phyloP scores from a whole-genome alignment of 768 basidiomycete genomes.

The Leccinum uliginosum region DNA sequence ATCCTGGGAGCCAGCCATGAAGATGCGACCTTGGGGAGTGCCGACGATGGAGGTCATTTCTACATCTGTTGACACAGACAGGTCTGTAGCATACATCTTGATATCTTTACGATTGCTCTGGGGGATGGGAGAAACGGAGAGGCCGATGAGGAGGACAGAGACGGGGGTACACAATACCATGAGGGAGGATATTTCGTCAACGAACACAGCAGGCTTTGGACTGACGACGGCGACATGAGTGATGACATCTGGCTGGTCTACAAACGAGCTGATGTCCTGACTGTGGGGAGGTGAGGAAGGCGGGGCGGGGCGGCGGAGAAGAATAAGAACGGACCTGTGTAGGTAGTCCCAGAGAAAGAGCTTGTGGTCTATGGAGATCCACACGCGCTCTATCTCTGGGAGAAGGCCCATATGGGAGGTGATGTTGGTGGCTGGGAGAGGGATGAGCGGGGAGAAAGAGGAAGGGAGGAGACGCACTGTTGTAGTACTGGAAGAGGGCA shows the following conservation, averaged over 20 bases:
- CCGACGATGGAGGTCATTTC: slow-evolving; percentile 85
- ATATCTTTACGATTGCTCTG: slow-evolving; percentile 61
- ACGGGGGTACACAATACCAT: slow-evolving; percentile 88
- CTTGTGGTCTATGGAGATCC: slow-evolving; percentile 93
- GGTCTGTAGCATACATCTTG: slow-evolving; percentile 86
- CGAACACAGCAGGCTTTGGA: slow-evolving; percentile 82
- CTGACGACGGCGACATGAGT: slow-evolving; percentile 83
- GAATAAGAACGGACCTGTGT: slow-evolving; percentile 63
- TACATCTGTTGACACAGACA: slow-evolving; percentile 71
- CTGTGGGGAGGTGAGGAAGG: slow-evolving; percentile 34
- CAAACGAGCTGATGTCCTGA: slow-evolving; percentile 89
- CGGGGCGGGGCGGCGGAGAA: background rate
- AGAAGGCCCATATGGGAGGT: slow-evolving; percentile 87
- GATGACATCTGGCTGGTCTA: slow-evolving; percentile 88
- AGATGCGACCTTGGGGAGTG: slow-evolving; percentile 79
- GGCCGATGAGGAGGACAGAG: slow-evolving; percentile 78
- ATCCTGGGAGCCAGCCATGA: slow-evolving; percentile 83
- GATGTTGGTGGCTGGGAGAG: slow-evolving; percentile 53
- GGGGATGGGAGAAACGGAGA: slow-evolving; percentile 49
- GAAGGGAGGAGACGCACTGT: slow-evolving; percentile 44
- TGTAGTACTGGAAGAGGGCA: slow-evolving; percentile 72
- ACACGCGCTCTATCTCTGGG: slow-evolving; percentile 89
- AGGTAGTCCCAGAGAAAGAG: slow-evolving; percentile 96
- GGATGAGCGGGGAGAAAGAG: slow-evolving; percentile 8
- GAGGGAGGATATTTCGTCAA: slow-evolving; percentile 86